Percentiles rank a stretch among this genome's conserved stretches.
These are phyloP conservation scores for Boletus barrowsii DNA, from an alignment of 768 basidiomycete genomes.

Conservation along the genomic window DNA sequence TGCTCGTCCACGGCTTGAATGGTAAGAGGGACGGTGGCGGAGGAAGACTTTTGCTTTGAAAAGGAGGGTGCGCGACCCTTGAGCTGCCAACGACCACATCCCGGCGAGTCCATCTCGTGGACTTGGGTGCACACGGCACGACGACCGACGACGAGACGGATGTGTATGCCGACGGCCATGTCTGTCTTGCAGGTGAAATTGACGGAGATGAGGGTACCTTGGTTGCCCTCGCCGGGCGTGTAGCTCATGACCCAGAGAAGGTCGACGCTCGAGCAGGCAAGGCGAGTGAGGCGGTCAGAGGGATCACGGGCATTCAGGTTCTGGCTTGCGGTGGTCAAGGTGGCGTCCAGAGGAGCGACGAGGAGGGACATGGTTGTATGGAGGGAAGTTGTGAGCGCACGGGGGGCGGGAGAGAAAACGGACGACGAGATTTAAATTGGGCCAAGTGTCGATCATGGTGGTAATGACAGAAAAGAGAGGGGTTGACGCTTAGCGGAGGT, in stretches of 20 bases:
- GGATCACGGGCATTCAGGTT: constrained; percentile 9
- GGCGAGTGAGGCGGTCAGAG: constrained; percentile 15
- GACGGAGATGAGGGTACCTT: constrained; percentile 62
- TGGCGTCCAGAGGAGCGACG: not conserved
- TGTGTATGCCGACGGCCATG: constrained; percentile 40
- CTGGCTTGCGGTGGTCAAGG: constrained; percentile 7
- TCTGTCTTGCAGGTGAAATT: constrained; percentile 39
- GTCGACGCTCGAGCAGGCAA: constrained; percentile 46
- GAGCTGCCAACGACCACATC: constrained; percentile 61
- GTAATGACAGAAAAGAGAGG: not conserved
- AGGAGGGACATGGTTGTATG: not conserved
- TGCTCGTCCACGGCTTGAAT: constrained; percentile 61
- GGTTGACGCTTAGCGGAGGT: not conserved
- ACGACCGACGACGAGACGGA: constrained; percentile 72
- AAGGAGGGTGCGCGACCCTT: constrained; percentile 59
- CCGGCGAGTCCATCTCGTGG: constrained; percentile 43
- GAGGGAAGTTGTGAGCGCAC: not conserved
- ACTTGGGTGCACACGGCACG: constrained; percentile 69
- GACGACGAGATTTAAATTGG: constrained; percentile 27
- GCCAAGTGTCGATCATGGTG: constrained; percentile 17
- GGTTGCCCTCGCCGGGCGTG: constrained; percentile 60
- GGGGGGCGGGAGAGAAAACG: not conserved
- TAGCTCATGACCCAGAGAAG: constrained; percentile 66
- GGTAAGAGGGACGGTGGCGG: constrained; percentile 49
- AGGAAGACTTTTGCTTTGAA: constrained; percentile 36